phyloP scores from a whole-genome alignment of 176 grass and related monocot genomes.

The Elymus sibiricus region DNA sequence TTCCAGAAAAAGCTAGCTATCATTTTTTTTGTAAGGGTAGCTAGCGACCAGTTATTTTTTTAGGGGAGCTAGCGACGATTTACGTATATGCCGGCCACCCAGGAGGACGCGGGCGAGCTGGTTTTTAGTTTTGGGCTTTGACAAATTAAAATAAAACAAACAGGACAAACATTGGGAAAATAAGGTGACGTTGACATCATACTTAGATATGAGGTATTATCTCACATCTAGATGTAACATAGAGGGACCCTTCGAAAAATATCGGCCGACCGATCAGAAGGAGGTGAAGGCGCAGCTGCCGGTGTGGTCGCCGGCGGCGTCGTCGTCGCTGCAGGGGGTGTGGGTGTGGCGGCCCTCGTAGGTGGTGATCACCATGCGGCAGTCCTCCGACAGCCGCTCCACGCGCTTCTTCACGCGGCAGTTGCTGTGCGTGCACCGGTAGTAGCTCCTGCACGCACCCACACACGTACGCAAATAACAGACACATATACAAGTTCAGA shows the following conservation, averaged over 20 bases:
- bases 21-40: too few relatives aligned
- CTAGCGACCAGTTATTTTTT: too few relatives aligned
- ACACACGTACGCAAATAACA: not conserved
- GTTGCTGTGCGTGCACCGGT: conserved; percentile 91
- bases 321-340: conserved; percentile 69
- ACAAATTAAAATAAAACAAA: too few relatives aligned
- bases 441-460: conserved; percentile 65
- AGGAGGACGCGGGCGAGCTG: too few relatives aligned
- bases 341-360: conserved; percentile 95
- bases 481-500: not conserved
- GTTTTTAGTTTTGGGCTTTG: too few relatives aligned
- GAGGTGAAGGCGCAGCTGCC: conserved; percentile 65
- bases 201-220: too few relatives aligned
- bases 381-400: conserved; percentile 85
- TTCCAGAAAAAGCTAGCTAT: too few relatives aligned
- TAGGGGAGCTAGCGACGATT: too few relatives aligned
- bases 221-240: too few relatives aligned
- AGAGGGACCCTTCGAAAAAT: not conserved
- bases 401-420: conserved; percentile 99
- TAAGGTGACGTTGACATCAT: too few relatives aligned
- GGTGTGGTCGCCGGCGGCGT: conserved; percentile 44
- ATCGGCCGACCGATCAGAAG: conserved; percentile 34
- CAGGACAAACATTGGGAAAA: too few relatives aligned
- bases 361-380: conserved; percentile 96
- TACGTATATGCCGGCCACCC: too few relatives aligned